Evolutionary conservation across 768 basidiomycete species (phyloP).

Genomic region (Piloderma croceum): DNA sequence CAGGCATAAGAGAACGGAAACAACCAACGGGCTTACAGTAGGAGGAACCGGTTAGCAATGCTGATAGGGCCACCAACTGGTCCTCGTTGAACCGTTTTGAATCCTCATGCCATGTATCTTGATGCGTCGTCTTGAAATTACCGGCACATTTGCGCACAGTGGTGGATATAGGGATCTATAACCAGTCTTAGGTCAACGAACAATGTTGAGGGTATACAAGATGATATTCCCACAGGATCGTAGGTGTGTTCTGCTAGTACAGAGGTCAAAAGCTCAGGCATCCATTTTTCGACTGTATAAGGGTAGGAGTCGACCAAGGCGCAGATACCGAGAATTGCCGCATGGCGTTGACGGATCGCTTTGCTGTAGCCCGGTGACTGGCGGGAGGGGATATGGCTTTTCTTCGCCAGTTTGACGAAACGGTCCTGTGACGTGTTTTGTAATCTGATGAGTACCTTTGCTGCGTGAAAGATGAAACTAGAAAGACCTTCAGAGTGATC

Average conservation of each 20-base stretch:
- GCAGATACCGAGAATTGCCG: constrained; percentile 90
- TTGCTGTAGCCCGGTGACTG: constrained; percentile 65
- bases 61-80: constrained; percentile 74
- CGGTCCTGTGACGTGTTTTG: constrained; percentile 46
- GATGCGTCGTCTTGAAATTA: constrained; percentile 76
- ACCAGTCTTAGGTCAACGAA: neutral
- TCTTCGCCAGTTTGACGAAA: constrained; percentile 69
- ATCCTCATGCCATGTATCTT: constrained; percentile 90
- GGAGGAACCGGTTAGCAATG: constrained; percentile 79
- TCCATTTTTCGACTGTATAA: constrained; percentile 92
- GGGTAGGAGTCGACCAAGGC: constrained; percentile 93
- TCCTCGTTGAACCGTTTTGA: constrained; percentile 81
- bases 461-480: constrained; percentile 2
- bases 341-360: constrained; percentile 75
- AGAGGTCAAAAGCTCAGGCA: constrained; percentile 77
- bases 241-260: constrained; percentile 79
- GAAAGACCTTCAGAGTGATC: constrained; percentile 58
- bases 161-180: constrained; percentile 74
- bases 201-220: constrained; percentile 3
- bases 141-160: constrained; percentile 77
- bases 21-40: constrained; percentile 50
- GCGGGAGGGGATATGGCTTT: constrained; percentile 53
- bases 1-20: constrained; percentile 13
- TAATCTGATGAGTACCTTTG: neutral
- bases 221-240: constrained; percentile 54